Percentiles rank a stretch among this genome's conserved stretches.
These are phyloP conservation scores for Cladosporium sp. DNA, from an alignment of 2,329 filamentous ascomycete species.

Conservation along the genomic window DNA sequence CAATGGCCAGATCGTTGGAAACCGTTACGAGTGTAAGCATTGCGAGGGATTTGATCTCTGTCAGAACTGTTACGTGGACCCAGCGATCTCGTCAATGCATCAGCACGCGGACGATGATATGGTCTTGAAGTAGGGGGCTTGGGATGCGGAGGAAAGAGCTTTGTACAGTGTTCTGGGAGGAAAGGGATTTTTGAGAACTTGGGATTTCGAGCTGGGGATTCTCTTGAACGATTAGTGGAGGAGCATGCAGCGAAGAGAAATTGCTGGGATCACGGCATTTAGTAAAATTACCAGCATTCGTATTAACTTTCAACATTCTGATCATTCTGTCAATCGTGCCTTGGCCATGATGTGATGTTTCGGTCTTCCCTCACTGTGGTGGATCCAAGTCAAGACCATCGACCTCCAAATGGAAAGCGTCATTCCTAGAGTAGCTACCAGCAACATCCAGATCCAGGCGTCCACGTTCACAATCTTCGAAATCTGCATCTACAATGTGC, in stretches of 20 bases:
- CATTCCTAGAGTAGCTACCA: constrained; percentile 76
- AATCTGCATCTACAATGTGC: constrained; percentile 69
- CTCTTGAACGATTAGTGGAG: no score
- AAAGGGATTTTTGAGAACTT: no score
- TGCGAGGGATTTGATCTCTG: constrained; percentile 3
- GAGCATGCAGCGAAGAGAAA: no score
- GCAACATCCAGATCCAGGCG: constrained; percentile 77
- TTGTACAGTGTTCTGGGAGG: no score
- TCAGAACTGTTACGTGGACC: not conserved
- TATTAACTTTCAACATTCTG: no score
- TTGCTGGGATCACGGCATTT: no score
- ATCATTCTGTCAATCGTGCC: no score
- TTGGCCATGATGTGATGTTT: no score
- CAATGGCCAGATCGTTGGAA: not conserved
- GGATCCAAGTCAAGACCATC: constrained; percentile 57
- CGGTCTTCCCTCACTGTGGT: constrained; percentile 41
- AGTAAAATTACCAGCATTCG: no score
- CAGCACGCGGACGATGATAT: not conserved
- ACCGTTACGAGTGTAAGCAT: not conserved
- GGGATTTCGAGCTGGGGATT: no score
- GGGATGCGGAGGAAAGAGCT: no score
- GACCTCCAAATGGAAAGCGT: constrained; percentile 56
- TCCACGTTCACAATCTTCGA: constrained; percentile 81
- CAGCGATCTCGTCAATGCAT: not conserved
- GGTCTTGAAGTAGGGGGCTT: not conserved